phyloP scores from a whole-genome alignment of 495 filamentous ascomycete species.

The Xylaria bambusicola region DNA sequence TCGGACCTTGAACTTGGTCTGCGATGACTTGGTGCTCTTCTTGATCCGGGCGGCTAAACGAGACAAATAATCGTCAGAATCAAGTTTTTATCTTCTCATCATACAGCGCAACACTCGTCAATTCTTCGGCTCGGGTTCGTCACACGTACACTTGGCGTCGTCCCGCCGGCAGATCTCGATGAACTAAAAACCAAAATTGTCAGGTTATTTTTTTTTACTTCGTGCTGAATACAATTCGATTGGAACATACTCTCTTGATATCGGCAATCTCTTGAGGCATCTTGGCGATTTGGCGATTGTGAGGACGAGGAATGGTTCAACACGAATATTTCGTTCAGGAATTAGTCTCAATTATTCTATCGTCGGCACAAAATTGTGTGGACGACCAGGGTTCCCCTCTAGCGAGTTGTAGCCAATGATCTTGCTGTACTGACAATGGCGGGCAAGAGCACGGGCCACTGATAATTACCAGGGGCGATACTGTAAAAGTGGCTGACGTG shows the following conservation, averaged over 20 bases:
- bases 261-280: constrained; percentile 99
- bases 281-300: constrained; percentile 45
- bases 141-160: constrained; percentile 88
- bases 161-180: constrained; percentile 99
- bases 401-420: constrained; percentile 15
- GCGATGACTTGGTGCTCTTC: constrained; percentile 81
- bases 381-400: constrained; percentile 27
- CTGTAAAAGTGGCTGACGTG: constrained; percentile 6
- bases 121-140: constrained; percentile 14
- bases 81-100: constrained; percentile 7
- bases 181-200: constrained; percentile 65
- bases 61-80: constrained; percentile 41
- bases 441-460: constrained; percentile 4
- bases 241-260: constrained; percentile 74
- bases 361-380: constrained; percentile 38
- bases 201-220: constrained; percentile 27
- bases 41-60: constrained; percentile 88
- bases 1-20: constrained; percentile 99
- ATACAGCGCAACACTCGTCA: background rate
- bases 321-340: constrained; percentile 29
- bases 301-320: constrained; percentile 20
- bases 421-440: background rate
- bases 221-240: background rate
- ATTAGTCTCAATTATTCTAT: constrained; percentile 23
- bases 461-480: background rate